These are phyloP conservation scores for Tetrahymena borealis DNA, from an alignment of 73 alveolate species.

Conservation along the genomic window DNA sequence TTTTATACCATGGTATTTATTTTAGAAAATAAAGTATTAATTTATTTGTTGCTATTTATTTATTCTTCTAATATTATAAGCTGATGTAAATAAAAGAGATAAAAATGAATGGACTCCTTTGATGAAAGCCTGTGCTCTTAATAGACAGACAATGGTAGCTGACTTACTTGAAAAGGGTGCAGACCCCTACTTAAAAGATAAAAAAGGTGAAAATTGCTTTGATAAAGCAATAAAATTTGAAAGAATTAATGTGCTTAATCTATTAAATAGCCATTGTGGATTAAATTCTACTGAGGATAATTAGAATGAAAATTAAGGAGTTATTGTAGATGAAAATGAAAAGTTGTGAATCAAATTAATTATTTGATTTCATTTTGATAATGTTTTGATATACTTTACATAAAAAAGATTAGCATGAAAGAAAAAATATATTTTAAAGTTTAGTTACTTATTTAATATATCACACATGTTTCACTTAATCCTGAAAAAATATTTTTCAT, in stretches of 20 bases:
- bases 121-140: neutral
- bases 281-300: neutral
- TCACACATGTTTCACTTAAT: no score
- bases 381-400: no score
- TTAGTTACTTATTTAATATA: no score
- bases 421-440: no score
- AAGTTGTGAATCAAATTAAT: neutral
- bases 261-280: neutral
- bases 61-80: neutral
- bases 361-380: neutral
- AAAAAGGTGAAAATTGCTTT: neutral
- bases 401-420: no score
- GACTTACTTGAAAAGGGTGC: neutral
- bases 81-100: slow-evolving; percentile 1
- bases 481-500: no score
- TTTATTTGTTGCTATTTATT: neutral
- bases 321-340: neutral
- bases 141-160: neutral
- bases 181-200: neutral
- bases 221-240: neutral
- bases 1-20: neutral
- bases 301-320: neutral
- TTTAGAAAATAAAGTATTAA: neutral
- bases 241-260: neutral
- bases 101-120: neutral